A percentile compares a stretch with the other conserved stretches of the same genome.
Conservation (phyloP, 2,329 filamentous ascomycete genomes). For the Ophiostoma tasmaniense region DNA sequence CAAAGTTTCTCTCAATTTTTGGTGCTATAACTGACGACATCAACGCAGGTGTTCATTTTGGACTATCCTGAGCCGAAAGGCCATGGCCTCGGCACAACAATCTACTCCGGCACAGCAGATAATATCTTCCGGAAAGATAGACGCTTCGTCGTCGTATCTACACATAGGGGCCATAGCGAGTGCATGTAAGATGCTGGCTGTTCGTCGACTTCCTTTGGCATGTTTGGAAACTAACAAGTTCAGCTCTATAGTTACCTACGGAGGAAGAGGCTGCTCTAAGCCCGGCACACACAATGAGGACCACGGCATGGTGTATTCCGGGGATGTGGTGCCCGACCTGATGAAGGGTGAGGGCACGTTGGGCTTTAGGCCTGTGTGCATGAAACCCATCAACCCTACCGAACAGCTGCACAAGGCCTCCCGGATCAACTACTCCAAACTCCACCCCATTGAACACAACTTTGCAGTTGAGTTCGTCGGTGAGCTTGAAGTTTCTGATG, state of each 20-base stretch:
- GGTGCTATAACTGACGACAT: not conserved
- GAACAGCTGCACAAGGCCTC: constrained; percentile 43
- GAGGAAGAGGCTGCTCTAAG: constrained; percentile 44
- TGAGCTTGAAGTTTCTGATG: not conserved
- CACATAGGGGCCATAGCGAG: constrained; percentile 43
- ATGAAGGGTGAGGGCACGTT: constrained; percentile 31
- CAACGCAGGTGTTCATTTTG: not conserved
- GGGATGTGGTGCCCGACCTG: constrained; percentile 26
- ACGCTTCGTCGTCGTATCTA: constrained; percentile 47
- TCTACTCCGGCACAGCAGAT: not conserved
- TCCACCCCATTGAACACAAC: constrained; percentile 50
- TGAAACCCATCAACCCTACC: constrained; percentile 34
- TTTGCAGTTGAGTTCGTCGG: constrained; percentile 50
- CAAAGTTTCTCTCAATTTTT: too few species aligned
- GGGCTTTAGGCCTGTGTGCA: constrained; percentile 39
- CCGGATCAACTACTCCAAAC: constrained; percentile 50
- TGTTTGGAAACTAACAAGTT: constrained; percentile 23
- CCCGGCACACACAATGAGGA: constrained; percentile 42
- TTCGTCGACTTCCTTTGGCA: not conserved
- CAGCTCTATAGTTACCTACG: constrained; percentile 47
- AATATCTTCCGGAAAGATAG: constrained; percentile 19
- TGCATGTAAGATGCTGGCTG: constrained; percentile 39
- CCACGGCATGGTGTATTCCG: constrained; percentile 45
- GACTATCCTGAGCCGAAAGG: not conserved
- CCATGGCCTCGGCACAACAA: not conserved